Evolutionary conservation across 208 protist species (phyloP), one percentile per base, ranked within the genome.

Genomic region (Trypanosoma platydactyli): DNA sequence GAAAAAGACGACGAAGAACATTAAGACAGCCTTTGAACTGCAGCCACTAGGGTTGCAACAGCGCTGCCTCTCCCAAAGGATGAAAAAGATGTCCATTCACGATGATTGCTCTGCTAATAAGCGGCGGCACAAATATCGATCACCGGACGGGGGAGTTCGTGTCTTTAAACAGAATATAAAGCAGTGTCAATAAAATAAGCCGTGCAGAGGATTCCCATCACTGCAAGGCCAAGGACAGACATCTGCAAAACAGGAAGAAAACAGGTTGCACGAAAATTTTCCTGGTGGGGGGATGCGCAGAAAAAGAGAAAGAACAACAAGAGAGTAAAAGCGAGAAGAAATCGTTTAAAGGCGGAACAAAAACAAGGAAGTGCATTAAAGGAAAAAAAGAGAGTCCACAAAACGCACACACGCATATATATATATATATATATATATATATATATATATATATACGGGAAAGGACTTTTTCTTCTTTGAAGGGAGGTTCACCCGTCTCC

Each of bases 11-110:
- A 83, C 76, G 49, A 94, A 91, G 64, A 91, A 76, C 25, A 60
- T 91, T 41, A 91, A 56, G 56, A 94, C 86, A 25, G 88, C 74
- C 27, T 76, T 44, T 84, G 84, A 94, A 72, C 88, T 91, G 83
- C 91, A 91, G 35, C 88, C 83, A 71, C 76, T 71, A n/a, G 84
- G 80, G 52, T 58, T 63, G 70, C 85, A 94, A 45, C 69, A 76
- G 63, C 85, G 82, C 73, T 91, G 88, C 35, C 76, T 79, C 71
- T 94, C 84, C 88, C 88, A 94, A 73, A 94, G 91, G 16, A 30
- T 63, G 69, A 83, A 94, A 38, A 29, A 83, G 88, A 50, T 94
- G 84, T 66, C 76, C 80, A 55, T 91, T 89, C 88, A 94, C 91
- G 13, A 79, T 71, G 29, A 88, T 61, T 15, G 91, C 61, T n/a